A percentile compares a stretch with the other conserved stretches of the same genome.
Conservation (phyloP, 176 grass and related monocot genomes). For the Phoenix roebelenii region DNA sequence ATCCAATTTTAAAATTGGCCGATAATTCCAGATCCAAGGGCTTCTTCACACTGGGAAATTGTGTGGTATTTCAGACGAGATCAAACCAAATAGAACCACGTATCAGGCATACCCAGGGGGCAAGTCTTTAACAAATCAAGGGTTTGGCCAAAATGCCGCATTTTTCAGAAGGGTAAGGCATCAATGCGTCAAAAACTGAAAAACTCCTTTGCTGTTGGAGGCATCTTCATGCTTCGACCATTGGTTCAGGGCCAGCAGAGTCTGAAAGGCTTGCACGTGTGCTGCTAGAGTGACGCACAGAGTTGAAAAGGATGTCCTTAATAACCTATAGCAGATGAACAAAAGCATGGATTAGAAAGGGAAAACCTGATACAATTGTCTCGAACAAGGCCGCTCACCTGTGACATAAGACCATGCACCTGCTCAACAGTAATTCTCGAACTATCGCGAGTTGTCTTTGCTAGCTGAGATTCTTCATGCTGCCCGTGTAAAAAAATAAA, state of each 20-base stretch:
- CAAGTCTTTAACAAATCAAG: too few species aligned
- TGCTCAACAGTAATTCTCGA: conserved; percentile 92
- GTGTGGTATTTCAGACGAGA: too few species aligned
- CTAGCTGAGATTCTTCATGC: conserved; percentile 84
- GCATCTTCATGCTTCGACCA: conserved; percentile 69
- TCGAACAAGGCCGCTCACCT: conserved; percentile 26
- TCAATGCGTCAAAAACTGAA: too few species aligned
- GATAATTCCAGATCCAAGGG: too few species aligned
- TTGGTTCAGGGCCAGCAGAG: conserved; percentile 60
- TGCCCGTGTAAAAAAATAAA: conserved; percentile 15
- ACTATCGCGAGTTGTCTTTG: conserved; percentile 90
- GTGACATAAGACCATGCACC: conserved; percentile 99
- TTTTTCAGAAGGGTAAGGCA: too few species aligned
- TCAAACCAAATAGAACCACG: too few species aligned
- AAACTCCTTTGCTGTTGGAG: too few species aligned
- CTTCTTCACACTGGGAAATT: too few species aligned
- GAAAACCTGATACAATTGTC: background rate
- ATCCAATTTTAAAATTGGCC: too few species aligned
- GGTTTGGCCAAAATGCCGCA: too few species aligned
- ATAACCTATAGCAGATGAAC: conserved; percentile 47
- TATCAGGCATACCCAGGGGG: too few species aligned
- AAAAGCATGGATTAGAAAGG: background rate
- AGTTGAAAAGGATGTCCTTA: conserved; percentile 90
- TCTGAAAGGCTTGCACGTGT: conserved; percentile 12
- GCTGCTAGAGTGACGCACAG: conserved; percentile 50